phyloP scores from a whole-genome alignment of 2,329 filamentous ascomycete species.

The Fusarium sp. region DNA sequence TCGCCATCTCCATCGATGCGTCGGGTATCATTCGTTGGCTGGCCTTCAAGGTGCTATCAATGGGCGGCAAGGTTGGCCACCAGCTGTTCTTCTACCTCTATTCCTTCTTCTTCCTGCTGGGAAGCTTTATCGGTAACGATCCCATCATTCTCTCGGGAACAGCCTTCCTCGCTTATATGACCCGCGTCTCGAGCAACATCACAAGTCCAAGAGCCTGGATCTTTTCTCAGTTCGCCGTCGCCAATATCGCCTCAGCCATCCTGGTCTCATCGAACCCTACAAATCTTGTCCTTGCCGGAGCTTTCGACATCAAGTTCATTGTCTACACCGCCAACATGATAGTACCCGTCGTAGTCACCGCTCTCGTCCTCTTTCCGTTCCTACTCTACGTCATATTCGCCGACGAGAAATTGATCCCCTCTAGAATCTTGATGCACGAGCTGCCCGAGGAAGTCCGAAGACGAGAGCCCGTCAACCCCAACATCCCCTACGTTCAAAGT shows the following conservation, averaged over 20 bases:
- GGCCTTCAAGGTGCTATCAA: constrained; percentile 77
- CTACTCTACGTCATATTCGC: constrained; percentile 77
- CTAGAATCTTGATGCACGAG: constrained; percentile 75
- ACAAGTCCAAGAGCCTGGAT: constrained; percentile 79
- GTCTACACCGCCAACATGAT: constrained; percentile 83
- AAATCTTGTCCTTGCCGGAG: constrained; percentile 79
- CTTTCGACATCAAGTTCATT: constrained; percentile 78
- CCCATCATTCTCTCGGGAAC: constrained; percentile 81
- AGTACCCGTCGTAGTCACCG: constrained; percentile 77
- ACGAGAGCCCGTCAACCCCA: constrained; percentile 75
- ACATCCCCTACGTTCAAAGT: constrained; percentile 75
- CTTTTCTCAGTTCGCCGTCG: constrained; percentile 76
- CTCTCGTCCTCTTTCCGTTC: constrained; percentile 76
- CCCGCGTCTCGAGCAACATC: constrained; percentile 79
- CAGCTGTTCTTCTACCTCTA: constrained; percentile 80
- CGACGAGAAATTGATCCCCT: constrained; percentile 72
- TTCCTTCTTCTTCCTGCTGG: constrained; percentile 76
- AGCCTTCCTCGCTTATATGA: constrained; percentile 82
- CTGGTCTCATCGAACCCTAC: constrained; percentile 84
- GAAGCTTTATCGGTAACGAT: constrained; percentile 79
- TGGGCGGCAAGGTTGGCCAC: constrained; percentile 75
- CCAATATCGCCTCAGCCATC: constrained; percentile 80
- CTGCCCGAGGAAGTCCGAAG: constrained; percentile 67
- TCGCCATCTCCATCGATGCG: constrained; percentile 82
- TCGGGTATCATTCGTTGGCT: constrained; percentile 78